Evolutionary conservation across 148 eudicot species (phyloP), one percentile per base, ranked within the genome.

Genomic region (Chenopodium suecicum): DNA sequence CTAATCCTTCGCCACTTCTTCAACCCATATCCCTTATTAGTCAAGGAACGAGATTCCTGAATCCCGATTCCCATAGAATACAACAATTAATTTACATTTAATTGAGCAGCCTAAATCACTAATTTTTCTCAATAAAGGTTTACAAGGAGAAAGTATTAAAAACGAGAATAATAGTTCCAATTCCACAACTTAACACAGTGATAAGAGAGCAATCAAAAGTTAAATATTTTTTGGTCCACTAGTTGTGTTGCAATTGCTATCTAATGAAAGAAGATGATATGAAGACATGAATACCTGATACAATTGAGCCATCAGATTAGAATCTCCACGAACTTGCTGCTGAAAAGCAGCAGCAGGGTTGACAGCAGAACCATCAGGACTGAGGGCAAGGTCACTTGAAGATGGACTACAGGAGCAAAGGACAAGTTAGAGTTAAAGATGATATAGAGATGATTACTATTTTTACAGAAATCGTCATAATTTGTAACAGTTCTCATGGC

Each of bases 351-450:
- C 34, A 32, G 92, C 90, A 85, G 99, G 99, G 76, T 96, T 91
- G 41, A 90, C 94, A 41, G 99, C 99, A 78, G 99, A 96, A 27
- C 99, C 99, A 86, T 96, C 99, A 54, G 93, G 90, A 83, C 91
- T 94, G 70, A 96, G 80, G 70, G 90, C 74, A 82, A 88, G 75
- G 69, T 86, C 86, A 81, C 79, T 89, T 54, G 85, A 69, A 68
- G 94, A 78, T 70, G 88, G 88, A 60, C 99, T 96, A 65, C 82
- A 82, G 23, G 74, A 58, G 32, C 69, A 69, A 27, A 31, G 23
- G 19, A 9, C 5, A 41, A 14, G 56, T 34, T 1, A 1, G 2
- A 32, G 34, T 32, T 32, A 32, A 32, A 32, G 34, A 32, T 32
- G 34, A 32, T 32, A 32, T 32, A 32, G 34, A 32, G 34, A 32